phyloP scores from a whole-genome alignment of 305 asterid genomes.

The Fraxinus floribunda region DNA sequence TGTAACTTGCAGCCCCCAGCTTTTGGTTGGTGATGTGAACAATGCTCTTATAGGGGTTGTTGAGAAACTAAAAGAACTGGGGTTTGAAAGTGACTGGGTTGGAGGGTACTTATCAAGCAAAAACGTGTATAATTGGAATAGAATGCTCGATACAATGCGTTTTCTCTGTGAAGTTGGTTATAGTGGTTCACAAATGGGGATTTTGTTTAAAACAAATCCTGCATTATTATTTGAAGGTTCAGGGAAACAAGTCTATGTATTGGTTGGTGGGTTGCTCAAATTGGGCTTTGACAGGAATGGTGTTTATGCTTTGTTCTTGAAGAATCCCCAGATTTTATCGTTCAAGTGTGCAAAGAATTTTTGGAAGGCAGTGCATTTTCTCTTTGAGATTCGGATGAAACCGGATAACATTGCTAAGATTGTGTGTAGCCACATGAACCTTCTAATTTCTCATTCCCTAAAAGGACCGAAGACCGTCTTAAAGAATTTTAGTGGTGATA shows the following conservation, averaged over 20 bases:
- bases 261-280: conserved; percentile 65
- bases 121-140: conserved; percentile 4
- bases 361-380: conserved; percentile 59
- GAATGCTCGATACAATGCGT: not conserved
- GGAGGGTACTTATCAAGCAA: conserved; percentile 47
- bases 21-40: conserved; percentile 56
- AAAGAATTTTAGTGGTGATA: conserved; percentile 51
- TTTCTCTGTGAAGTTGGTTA: conserved; percentile 36
- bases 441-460: conserved; percentile 52
- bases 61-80: conserved; percentile 46
- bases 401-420: conserved; percentile 40
- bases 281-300: conserved; percentile 56
- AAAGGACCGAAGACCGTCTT: conserved; percentile 63
- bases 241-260: conserved; percentile 57
- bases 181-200: conserved; percentile 39
- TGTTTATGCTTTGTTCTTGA: conserved; percentile 41
- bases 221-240: conserved; percentile 59
- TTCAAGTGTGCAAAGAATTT: conserved; percentile 54
- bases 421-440: conserved; percentile 43
- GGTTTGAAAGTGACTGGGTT: conserved; percentile 58
- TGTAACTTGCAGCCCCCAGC: conserved; percentile 59
- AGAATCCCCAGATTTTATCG: conserved; percentile 51
- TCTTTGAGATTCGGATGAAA: conserved; percentile 56
- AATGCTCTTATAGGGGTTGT: conserved; percentile 44
- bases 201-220: conserved; percentile 48